These are phyloP conservation scores for Pyronema omphalodes DNA, from an alignment of 495 filamentous ascomycete genomes.

Conservation along the genomic window DNA sequence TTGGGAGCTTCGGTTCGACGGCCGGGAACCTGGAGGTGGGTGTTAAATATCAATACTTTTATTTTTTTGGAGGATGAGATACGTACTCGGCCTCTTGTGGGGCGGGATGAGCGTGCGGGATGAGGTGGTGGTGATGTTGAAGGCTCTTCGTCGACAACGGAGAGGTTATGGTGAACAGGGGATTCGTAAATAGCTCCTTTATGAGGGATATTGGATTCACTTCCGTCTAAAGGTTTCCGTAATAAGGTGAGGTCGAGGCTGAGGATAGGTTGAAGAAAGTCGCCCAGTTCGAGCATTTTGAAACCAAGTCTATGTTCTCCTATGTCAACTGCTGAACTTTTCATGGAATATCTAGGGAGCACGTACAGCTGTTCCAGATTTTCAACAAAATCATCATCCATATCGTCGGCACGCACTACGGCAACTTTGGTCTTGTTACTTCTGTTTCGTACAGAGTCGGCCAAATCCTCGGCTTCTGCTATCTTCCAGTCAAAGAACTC, in stretches of 20 bases:
- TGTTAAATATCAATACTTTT: background rate
- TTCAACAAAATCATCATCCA: slow-evolving; percentile 31
- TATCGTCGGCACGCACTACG: slow-evolving; percentile 50
- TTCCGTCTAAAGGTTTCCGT: background rate
- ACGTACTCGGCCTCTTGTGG: background rate
- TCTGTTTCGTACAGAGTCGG: slow-evolving; percentile 49
- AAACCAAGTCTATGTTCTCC: slow-evolving; percentile 37
- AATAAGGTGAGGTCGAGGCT: slow-evolving; percentile 46
- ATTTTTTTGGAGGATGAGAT: background rate
- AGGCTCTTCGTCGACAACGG: background rate
- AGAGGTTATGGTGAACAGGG: background rate
- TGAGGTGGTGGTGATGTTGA: background rate
- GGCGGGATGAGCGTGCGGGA: background rate
- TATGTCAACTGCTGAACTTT: slow-evolving; percentile 7
- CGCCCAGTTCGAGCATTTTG: slow-evolving; percentile 70
- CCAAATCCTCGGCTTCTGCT: slow-evolving; percentile 58
- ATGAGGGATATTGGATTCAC: background rate
- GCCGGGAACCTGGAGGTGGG: background rate
- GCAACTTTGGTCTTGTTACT: slow-evolving; percentile 7
- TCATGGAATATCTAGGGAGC: background rate
- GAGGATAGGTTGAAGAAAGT: slow-evolving; percentile 83
- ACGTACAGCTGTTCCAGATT: slow-evolving; percentile 20
- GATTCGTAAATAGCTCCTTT: background rate
- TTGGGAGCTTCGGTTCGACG: too few species aligned
- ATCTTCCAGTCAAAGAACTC: slow-evolving; percentile 42